phyloP scores from a whole-genome alignment of 345 rosid species.

The Salix exigua region DNA sequence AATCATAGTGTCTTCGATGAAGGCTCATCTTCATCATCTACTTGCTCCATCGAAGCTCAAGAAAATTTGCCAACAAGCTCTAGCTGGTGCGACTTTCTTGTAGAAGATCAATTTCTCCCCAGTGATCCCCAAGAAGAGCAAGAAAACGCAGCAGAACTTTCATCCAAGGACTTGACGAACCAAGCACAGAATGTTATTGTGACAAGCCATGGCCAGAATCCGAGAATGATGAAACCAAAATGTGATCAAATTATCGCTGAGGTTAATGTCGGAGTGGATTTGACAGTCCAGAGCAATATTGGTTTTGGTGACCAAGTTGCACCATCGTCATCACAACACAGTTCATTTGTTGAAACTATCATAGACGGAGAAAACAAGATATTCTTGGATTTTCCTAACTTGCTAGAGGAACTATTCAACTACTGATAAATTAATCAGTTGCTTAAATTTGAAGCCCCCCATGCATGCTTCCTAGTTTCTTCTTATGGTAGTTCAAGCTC shows the following conservation, averaged over 20 bases:
- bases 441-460: background rate
- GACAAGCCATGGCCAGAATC: background rate
- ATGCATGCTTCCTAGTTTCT: background rate
- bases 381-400: slow-evolving; percentile 61
- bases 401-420: slow-evolving; percentile 54
- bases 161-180: slow-evolving; percentile 25
- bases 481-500: background rate
- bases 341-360: slow-evolving; percentile 63
- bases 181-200: slow-evolving; percentile 9
- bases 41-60: slow-evolving; percentile 53
- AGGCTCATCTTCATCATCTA: slow-evolving; percentile 37
- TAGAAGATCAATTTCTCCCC: slow-evolving; percentile 46
- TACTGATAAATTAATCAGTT: slow-evolving; percentile 6
- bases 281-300: background rate
- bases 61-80: slow-evolving; percentile 36
- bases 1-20: slow-evolving; percentile 11
- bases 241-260: background rate
- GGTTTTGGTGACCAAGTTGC: slow-evolving; percentile 16
- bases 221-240: background rate
- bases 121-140: slow-evolving; percentile 21
- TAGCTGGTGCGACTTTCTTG: slow-evolving; percentile 82
- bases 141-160: slow-evolving; percentile 21
- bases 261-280: slow-evolving; percentile 4
- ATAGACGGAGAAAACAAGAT: slow-evolving; percentile 56
- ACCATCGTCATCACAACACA: slow-evolving; percentile 19